Conservation (phyloP, 2,329 filamentous ascomycete species). For the Penicillium psychrosexuale region DNA sequence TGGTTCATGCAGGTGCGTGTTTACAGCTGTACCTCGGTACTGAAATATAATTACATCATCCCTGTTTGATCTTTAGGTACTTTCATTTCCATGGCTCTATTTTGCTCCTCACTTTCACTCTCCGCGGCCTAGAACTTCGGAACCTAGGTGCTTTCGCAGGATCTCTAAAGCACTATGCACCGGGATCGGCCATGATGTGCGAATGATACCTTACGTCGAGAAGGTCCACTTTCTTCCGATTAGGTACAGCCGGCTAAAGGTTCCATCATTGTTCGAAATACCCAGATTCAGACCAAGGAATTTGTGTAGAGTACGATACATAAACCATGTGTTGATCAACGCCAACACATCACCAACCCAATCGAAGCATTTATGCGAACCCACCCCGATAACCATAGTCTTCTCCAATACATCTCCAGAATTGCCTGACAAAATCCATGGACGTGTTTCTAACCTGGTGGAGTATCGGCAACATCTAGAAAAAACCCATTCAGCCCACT, state of each 20-base stretch:
- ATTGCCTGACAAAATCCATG: not conserved
- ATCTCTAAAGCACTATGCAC: not conserved
- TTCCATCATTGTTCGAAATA: not conserved
- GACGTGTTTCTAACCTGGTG: not conserved
- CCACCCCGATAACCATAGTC: not conserved
- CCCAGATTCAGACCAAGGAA: too few species aligned
- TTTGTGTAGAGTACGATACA: not conserved
- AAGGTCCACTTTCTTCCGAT: not conserved
- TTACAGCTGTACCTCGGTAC: not conserved
- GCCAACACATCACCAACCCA: not conserved
- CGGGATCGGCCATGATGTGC: not conserved
- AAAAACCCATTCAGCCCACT: not conserved
- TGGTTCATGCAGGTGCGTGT: not conserved
- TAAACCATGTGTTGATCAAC: not conserved
- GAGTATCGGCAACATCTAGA: not conserved
- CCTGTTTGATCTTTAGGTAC: not conserved
- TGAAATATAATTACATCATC: not conserved
- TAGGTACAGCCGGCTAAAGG: not conserved
- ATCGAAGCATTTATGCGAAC: not conserved
- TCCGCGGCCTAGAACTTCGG: not conserved
- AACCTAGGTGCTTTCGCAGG: not conserved
- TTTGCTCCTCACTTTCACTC: not conserved
- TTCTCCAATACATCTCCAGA: not conserved
- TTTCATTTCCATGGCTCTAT: not conserved
- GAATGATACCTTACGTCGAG: not conserved